phyloP scores from a whole-genome alignment of 148 eudicot species.

The Cornus controversa region DNA sequence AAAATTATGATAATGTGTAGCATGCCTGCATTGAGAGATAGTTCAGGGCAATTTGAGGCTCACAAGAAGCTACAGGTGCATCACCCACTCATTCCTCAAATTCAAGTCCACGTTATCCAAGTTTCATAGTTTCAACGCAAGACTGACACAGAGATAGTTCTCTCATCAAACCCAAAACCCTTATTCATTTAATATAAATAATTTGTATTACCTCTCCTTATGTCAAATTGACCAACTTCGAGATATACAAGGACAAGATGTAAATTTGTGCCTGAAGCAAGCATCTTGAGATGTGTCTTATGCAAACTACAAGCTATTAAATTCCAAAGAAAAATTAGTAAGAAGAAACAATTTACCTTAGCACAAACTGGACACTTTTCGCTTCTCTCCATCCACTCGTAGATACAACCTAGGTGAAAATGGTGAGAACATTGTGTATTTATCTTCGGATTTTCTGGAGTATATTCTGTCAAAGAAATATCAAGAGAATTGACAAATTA shows the following conservation, averaged over 20 bases:
- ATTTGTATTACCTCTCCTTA: not conserved
- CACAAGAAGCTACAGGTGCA: not conserved
- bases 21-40: not conserved
- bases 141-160: not conserved
- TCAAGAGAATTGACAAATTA: not conserved
- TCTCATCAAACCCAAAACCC: not conserved
- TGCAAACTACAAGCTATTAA: not conserved
- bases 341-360: conserved; percentile 16
- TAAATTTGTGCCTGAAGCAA: not conserved
- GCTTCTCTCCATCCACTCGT: conserved; percentile 41
- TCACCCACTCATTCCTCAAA: not conserved
- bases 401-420: conserved; percentile 41
- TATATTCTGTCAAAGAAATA: conserved; percentile 23
- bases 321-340: not conserved
- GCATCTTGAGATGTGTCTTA: not conserved
- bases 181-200: not conserved
- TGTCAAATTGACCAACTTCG: not conserved
- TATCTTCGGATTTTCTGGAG: conserved; percentile 34
- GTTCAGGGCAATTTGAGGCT: not conserved
- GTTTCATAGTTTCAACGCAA: not conserved
- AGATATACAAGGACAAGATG: not conserved
- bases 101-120: not conserved
- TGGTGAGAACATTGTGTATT: conserved; percentile 25
- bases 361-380: conserved; percentile 30
- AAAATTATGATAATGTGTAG: not conserved